Evolutionary conservation across 495 filamentous ascomycete genomes (phyloP), one percentile per base, ranked within the genome.

Genomic region (Mycothermus thermophilus): DNA sequence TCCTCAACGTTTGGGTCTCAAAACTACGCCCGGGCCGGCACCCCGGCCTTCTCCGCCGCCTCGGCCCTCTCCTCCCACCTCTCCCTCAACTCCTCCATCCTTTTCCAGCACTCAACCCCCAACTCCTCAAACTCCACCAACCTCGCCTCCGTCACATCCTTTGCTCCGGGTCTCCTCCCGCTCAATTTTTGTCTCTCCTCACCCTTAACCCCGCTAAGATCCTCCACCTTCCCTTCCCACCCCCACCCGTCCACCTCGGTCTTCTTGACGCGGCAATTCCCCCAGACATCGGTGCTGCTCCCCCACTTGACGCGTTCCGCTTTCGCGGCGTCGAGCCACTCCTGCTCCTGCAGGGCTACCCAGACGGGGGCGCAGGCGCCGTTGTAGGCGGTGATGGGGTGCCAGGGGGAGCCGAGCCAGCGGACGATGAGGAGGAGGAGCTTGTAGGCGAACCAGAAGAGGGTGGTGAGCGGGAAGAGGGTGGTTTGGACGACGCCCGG

Each of bases 211-310:
- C 60, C 54, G 32, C 56, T 47, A 18, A 46, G 47, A 43, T 62
- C 54, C 3, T 74, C 80, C 17, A 83, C 64, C 9, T 57, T 62
- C 17, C 86, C 86, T 22, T 79, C 75, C 64, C 72, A 74, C 0
- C 84, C 86, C 85, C 86, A 93, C 3, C 86, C 83, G 20, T 81
- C 77, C 2, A 86, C 72, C 52, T 88, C 83, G 6, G 84, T 84
- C 46, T 71, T 72, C 57, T 65, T 72, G 5, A 79, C 68, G 12
- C 65, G 54, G 46, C 69, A 71, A 15, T 56, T 37, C 0, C 88
- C 87, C 27, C 53, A 40, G 11, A 60, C 44, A 45, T 79, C 65
- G 3, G 64, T 69, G 27, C 72, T 69, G 8, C 75, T 80, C 4
- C 90, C 90, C 88, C 88, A 97, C 64, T 97, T 97, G 9, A 62